Base-by-base conservation (phyloP, 495 filamentous ascomycete species). In the Penicillium bialowiezense region DNA sequence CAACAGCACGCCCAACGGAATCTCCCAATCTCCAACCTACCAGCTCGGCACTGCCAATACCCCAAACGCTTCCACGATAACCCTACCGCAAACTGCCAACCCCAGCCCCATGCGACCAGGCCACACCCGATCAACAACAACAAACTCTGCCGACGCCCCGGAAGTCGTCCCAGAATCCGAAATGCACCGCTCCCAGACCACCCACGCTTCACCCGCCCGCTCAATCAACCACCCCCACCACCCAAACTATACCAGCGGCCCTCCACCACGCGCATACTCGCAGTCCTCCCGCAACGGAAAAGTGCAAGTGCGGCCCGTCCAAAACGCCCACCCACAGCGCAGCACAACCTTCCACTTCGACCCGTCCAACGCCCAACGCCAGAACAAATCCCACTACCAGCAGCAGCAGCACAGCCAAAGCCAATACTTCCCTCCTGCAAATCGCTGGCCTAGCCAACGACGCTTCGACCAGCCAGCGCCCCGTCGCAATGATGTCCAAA, bases 71-170 rank as follows among this genome's bases (percentile, higher is more conserved):
- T 41, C 28, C 15, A 31, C 51, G 3, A 21, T 24, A 20, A 36
- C 47, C 4, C 36, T 35, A 9, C 51, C 41, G 8, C 35, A 48
- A 47, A 19, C 46, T 14, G 9, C 23, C 26, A 13, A 34, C 3
- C 3, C 31, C 0, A 55, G 39, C 32, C 26, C 20, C 17, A 15
- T 29, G 7, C 49, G 36, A 9, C 51, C 54, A 10, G 48, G 48
- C 13, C 48, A 56, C 24, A 39, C 32, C 18, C 62, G 70, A 38
- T 65, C 67, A 42, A 63, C 63, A 55, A 71, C 68, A 20, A 69
- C 61, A 54, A 70, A 60, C 56, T 73, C 68, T 3, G 65, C 65
- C 34, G 65, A 73, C 9, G 70, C 69, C 3, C 72, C 72, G 9
- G 69, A 71, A 50, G 66, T 73, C 29, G 66, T 73, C 10, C 45